A percentile compares a stretch with the other conserved stretches of the same genome.
Conservation (phyloP, 2,329 filamentous ascomycete genomes). For the Sclerotinia trifoliorum region DNA sequence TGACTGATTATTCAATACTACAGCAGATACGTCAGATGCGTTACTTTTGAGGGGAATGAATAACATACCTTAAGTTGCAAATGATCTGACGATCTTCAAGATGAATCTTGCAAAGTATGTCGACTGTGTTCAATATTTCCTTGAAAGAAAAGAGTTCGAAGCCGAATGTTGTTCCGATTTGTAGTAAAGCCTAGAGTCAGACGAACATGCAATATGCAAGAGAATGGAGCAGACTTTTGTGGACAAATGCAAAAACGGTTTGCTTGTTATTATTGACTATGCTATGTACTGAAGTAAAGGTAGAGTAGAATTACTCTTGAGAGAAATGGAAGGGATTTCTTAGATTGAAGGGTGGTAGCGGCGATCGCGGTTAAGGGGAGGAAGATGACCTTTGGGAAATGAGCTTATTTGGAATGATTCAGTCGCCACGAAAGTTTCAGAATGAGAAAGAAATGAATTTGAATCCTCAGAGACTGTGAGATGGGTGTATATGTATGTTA, state of each 20-base stretch:
- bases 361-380: slow-evolving; percentile 24
- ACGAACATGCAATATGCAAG: slow-evolving; percentile 32
- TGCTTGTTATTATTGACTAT: slow-evolving; percentile 50
- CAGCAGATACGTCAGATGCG: slow-evolving; percentile 1
- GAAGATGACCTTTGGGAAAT: slow-evolving; percentile 22
- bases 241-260: slow-evolving; percentile 34
- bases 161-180: slow-evolving; percentile 30
- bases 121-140: background rate
- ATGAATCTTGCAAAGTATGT: slow-evolving; percentile 34
- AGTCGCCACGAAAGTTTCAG: slow-evolving; percentile 8
- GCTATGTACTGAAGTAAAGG: slow-evolving; percentile 45
- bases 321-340: slow-evolving; percentile 32
- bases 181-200: slow-evolving; percentile 37
- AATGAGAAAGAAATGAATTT: background rate
- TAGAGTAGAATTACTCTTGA: slow-evolving; percentile 29
- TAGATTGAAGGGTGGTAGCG: background rate
- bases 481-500: background rate
- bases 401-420: slow-evolving; percentile 22
- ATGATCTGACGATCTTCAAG: slow-evolving; percentile 30
- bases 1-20: background rate
- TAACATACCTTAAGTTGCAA: slow-evolving; percentile 38
- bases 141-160: slow-evolving; percentile 17
- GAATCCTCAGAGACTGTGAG: background rate
- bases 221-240: slow-evolving; percentile 39
- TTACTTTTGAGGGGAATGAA: slow-evolving; percentile 23